A percentile compares a stretch with the other conserved stretches of the same genome.
phyloP scores from a whole-genome alignment of 176 grass and related monocot species.

The Lolium multiflorum region DNA sequence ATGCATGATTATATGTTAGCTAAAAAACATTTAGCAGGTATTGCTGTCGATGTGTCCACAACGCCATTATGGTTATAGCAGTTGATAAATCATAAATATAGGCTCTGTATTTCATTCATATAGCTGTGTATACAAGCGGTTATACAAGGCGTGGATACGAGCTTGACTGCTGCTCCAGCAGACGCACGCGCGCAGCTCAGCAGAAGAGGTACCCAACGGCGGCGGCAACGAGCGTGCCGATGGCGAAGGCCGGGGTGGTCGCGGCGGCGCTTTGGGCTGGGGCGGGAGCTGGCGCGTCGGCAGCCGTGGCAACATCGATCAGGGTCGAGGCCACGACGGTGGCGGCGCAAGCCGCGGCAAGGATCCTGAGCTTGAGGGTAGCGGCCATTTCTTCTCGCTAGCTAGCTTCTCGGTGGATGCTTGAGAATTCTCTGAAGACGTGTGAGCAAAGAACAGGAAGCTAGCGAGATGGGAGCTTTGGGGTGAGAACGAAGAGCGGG shows the following conservation, averaged over 20 bases:
- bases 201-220: conserved; percentile 61
- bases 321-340: conserved; percentile 40
- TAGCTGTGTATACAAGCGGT: background rate
- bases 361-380: conserved; percentile 58
- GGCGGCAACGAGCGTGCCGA: conserved; percentile 26
- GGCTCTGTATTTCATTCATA: background rate
- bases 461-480: conserved; percentile 24
- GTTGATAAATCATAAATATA: too few species aligned
- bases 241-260: conserved; percentile 25
- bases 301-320: conserved; percentile 29
- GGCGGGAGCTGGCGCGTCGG: conserved; percentile 37
- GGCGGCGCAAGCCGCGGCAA: conserved; percentile 27
- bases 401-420: conserved; percentile 31
- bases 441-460: background rate
- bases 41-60: too few species aligned
- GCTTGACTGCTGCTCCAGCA: background rate
- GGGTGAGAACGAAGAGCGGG: background rate
- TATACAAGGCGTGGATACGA: background rate
- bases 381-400: conserved; percentile 49
- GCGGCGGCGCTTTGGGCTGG: conserved; percentile 20
- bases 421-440: background rate
- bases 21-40: too few species aligned
- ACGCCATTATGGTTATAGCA: too few species aligned
- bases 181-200: conserved; percentile 17
- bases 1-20: too few species aligned